Evolutionary conservation across 257 asterid genomes (phyloP).

Genomic region (Capsicum pubescens): DNA sequence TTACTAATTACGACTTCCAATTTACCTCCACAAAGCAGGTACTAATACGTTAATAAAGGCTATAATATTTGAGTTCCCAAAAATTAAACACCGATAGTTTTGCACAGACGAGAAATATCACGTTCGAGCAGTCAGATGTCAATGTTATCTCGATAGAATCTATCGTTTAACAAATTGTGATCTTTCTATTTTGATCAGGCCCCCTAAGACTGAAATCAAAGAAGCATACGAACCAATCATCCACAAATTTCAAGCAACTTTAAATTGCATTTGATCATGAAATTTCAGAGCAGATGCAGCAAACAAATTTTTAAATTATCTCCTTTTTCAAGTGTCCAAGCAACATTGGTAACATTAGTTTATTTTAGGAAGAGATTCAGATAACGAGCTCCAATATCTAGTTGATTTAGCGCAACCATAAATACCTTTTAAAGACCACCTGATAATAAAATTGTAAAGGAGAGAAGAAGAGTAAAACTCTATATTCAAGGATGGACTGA

Average conservation of each 20-base stretch:
- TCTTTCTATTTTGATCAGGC: not conserved
- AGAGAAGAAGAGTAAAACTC: not conserved
- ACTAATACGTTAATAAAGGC: no score
- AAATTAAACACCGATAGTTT: no score
- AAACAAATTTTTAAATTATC: not conserved
- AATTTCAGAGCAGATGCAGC: not conserved
- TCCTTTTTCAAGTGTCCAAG: not conserved
- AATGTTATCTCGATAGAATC: no score
- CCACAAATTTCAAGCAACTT: not conserved
- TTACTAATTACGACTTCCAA: no score
- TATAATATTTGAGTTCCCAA: no score
- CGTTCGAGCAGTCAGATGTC: no score
- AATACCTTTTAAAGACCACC: not conserved
- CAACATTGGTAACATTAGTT: not conserved
- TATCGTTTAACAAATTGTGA: no score
- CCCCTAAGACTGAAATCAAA: not conserved
- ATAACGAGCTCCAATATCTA: not conserved
- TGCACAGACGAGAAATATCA: no score
- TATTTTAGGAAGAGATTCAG: not conserved
- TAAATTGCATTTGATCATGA: not conserved
- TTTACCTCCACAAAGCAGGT: no score
- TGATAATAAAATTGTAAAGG: constrained; percentile 1
- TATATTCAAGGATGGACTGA: not conserved
- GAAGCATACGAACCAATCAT: not conserved
- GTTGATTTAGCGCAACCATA: not conserved